Conservation (phyloP, 2,329 filamentous ascomycete species). For the Colletotrichum aenigma region DNA sequence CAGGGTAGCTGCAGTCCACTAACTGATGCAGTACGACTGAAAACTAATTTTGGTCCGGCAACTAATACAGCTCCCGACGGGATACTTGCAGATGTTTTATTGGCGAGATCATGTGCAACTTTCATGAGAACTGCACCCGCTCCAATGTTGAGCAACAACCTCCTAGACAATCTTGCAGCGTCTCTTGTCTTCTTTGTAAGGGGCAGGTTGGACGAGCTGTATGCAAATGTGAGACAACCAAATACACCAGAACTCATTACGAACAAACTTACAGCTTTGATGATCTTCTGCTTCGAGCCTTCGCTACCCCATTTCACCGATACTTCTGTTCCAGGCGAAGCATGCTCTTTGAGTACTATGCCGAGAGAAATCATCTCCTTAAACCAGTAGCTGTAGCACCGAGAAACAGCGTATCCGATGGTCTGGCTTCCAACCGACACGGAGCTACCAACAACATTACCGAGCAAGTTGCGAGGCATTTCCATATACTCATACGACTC, state of each 20-base stretch:
- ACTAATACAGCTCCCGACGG: not conserved
- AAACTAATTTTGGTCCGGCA: not conserved
- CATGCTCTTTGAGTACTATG: not conserved
- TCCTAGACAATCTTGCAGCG: not conserved
- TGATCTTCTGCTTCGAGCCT: not conserved
- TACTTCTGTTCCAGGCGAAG: not conserved
- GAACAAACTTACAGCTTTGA: not conserved
- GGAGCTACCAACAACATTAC: not conserved
- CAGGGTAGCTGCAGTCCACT: not conserved
- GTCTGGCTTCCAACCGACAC: not conserved
- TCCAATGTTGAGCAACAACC: not conserved
- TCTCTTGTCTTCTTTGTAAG: not conserved
- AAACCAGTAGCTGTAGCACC: not conserved
- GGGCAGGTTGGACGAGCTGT: not conserved
- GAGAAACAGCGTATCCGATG: not conserved
- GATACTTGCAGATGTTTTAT: not conserved
- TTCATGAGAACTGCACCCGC: not conserved
- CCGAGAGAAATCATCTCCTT: not conserved
- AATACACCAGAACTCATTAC: not conserved
- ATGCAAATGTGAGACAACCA: not conserved
- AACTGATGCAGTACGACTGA: not conserved
- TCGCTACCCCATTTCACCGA: not conserved
- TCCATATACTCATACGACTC: not conserved
- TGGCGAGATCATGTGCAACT: not conserved
- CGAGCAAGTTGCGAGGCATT: not conserved